Conservation (phyloP, 2,329 filamentous ascomycete species). For the Talaromyces verruculosus region DNA sequence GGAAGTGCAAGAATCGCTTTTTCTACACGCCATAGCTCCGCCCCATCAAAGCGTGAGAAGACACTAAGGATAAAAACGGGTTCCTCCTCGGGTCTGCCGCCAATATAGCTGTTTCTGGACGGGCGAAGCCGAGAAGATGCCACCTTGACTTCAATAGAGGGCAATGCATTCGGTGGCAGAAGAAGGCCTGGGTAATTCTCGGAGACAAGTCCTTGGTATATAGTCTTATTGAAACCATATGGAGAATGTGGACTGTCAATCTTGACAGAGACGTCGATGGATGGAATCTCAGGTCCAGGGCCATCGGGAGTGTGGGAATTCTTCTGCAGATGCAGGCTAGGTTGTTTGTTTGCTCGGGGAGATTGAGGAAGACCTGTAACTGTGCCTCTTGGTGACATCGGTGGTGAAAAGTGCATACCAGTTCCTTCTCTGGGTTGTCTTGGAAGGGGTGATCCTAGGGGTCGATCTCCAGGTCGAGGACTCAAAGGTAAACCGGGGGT, state of each 20-base stretch:
- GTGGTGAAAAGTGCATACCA: slow-evolving; percentile 60
- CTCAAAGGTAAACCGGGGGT: slow-evolving; percentile 65
- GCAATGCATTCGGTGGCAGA: slow-evolving; percentile 82
- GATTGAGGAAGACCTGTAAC: slow-evolving; percentile 61
- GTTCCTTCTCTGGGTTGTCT: slow-evolving; percentile 54
- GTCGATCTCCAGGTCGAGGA: slow-evolving; percentile 60
- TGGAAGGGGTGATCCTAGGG: slow-evolving; percentile 60
- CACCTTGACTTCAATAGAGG: slow-evolving; percentile 80
- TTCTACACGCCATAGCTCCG: slow-evolving; percentile 88
- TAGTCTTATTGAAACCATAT: slow-evolving; percentile 42
- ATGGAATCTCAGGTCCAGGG: slow-evolving; percentile 30
- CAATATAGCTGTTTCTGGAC: slow-evolving; percentile 80
- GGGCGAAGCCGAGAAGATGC: slow-evolving; percentile 94
- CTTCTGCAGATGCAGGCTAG: slow-evolving; percentile 50
- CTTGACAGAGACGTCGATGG: slow-evolving; percentile 39
- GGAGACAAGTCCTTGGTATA: slow-evolving; percentile 76
- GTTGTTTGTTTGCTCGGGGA: slow-evolving; percentile 70
- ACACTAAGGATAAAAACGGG: slow-evolving; percentile 91
- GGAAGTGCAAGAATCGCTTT: slow-evolving; percentile 81
- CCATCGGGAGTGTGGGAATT: slow-evolving; percentile 22
- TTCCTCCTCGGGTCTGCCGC: slow-evolving; percentile 81
- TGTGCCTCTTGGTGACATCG: slow-evolving; percentile 63
- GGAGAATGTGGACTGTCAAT: slow-evolving; percentile 37
- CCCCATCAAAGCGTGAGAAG: slow-evolving; percentile 63
- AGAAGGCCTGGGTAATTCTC: slow-evolving; percentile 86